Evolutionary conservation across 1,139 yeast genomes (phyloP), one percentile per base, ranked within the genome.

Genomic region (Cylindricascospora bacillispora): DNA sequence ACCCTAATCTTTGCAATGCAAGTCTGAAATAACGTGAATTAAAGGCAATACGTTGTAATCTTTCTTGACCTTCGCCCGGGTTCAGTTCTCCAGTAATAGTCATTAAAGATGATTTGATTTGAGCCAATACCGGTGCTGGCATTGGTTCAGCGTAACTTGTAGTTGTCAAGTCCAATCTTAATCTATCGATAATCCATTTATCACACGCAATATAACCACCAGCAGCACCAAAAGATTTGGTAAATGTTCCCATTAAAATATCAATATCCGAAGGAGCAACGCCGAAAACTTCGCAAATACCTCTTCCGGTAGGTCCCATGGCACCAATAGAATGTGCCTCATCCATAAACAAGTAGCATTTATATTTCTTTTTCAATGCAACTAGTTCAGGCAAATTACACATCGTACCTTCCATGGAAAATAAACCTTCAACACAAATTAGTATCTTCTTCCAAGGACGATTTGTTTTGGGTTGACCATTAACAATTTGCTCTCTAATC

Each of bases 241-340:
- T 92, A 35, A 92, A 70, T 6, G 99, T 89, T 29, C 99, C 99
- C 99, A 89, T 89, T 44, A 89, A 62, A 38, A 92, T 62, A 57
- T 89, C 99, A 31, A 89, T 66, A 30, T 72, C 70, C 13, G 62
- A 55, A 23, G 97, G 89, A 41, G 74, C 70, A 33, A 89, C 70
- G 28, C 77, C 77, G 52, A 80, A 89, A 57, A 82, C 82, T 54
- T 92, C 97, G 60, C 97, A 86, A 22, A 89, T 78, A 50, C 99
- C 99, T 49, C 82, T 73, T 30, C 98, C 98, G 29, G 61, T 59
- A 24, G 93, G 92, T 18, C 99, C 99, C 58, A 89, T 68, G 6
- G 98, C 98, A 49, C 99, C 99, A 49, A 92, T 79, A 3, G 97
- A 86, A 56, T 89, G 99, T 13, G 98, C 98, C 57, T 89, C 99